Evolutionary conservation across 768 basidiomycete species (phyloP).

Genomic region (Tylopilus balloui): DNA sequence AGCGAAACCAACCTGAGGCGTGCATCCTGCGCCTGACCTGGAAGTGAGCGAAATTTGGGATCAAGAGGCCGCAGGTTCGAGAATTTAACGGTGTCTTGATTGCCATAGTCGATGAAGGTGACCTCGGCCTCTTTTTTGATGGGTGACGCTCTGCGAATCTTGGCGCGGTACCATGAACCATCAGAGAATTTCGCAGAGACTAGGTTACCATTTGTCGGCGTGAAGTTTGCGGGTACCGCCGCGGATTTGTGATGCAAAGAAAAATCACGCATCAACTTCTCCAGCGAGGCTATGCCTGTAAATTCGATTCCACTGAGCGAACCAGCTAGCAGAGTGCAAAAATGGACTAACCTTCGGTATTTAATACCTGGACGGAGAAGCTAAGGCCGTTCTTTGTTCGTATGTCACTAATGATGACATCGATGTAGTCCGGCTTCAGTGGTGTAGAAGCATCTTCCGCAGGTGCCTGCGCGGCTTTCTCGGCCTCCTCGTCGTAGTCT

Average conservation of each 20-base stretch:
- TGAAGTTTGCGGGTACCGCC: slow-evolving; percentile 60
- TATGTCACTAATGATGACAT: slow-evolving; percentile 89
- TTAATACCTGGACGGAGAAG: slow-evolving; percentile 92
- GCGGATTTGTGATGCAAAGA: slow-evolving; percentile 77
- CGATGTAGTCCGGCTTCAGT: slow-evolving; percentile 81
- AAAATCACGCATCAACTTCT: slow-evolving; percentile 93
- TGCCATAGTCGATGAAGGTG: slow-evolving; percentile 93
- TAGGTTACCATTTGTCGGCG: slow-evolving; percentile 80
- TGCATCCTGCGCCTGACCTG: slow-evolving; percentile 93
- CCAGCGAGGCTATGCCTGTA: slow-evolving; percentile 84
- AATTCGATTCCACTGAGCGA: slow-evolving; percentile 1
- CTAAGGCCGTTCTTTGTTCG: slow-evolving; percentile 66
- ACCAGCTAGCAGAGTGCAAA: not conserved
- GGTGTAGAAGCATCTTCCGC: slow-evolving; percentile 46
- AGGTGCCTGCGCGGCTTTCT: slow-evolving; percentile 45
- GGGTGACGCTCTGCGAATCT: slow-evolving; percentile 79
- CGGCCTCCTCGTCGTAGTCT: slow-evolving; percentile 73
- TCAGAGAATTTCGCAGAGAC: slow-evolving; percentile 95
- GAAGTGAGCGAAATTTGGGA: slow-evolving; percentile 80
- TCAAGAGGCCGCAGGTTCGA: slow-evolving; percentile 86
- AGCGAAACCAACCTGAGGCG: slow-evolving; percentile 62
- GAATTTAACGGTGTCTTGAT: slow-evolving; percentile 85
- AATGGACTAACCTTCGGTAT: slow-evolving; percentile 69
- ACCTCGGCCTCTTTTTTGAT: slow-evolving; percentile 93
- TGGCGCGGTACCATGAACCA: slow-evolving; percentile 94